Conservation (phyloP, 768 basidiomycete genomes). For the Tulasnella calospora region DNA sequence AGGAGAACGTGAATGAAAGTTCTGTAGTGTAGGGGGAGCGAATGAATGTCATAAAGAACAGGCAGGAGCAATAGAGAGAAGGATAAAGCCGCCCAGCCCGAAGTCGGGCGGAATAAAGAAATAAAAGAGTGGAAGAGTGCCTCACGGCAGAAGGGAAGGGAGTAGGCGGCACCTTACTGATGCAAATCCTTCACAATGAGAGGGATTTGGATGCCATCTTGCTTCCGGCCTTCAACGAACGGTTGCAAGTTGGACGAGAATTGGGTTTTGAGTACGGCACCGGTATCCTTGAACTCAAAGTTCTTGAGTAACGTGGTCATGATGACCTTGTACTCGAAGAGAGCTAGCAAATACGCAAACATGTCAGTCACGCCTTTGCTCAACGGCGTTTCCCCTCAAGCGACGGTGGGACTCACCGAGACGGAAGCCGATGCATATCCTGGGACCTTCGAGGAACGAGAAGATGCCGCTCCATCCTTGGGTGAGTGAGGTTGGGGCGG, state of each 20-base stretch:
- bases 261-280: constrained; percentile 25
- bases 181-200: constrained; percentile 12
- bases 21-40: no score
- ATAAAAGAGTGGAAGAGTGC: no score
- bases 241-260: constrained; percentile 26
- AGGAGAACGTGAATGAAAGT: no score
- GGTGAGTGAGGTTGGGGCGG: constrained; percentile 34
- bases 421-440: constrained; percentile 43
- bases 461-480: constrained; percentile 41
- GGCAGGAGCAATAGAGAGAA: no score
- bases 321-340: constrained; percentile 43
- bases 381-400: no score
- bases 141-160: constrained; percentile 16
- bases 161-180: background rate
- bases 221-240: constrained; percentile 23
- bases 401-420: constrained; percentile 30
- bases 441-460: constrained; percentile 44
- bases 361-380: constrained; percentile 31
- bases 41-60: no score
- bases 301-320: constrained; percentile 39
- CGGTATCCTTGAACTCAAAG: constrained; percentile 41
- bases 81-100: no score
- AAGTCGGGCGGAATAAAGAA: no score
- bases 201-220: constrained; percentile 25
- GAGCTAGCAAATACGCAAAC: constrained; percentile 30